Evolutionary conservation across 345 rosid species (phyloP).

Genomic region (Populus euphratica): DNA sequence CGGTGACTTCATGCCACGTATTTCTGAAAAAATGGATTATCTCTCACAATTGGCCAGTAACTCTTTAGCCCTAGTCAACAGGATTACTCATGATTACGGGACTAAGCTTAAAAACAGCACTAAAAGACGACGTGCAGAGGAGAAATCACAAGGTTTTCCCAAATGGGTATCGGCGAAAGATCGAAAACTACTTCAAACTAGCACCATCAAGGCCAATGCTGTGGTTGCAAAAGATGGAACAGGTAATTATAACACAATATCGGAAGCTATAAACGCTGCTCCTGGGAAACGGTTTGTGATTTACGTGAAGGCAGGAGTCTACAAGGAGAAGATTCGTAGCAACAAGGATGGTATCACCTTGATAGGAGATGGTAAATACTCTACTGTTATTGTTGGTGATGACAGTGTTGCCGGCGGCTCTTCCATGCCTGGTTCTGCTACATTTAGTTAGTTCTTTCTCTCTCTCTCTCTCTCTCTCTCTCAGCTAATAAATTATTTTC

Average conservation of each 20-base stretch:
- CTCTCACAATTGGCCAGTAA: conserved; percentile 55
- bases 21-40: conserved; percentile 57
- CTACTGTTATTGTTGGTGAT: conserved; percentile 50
- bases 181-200: conserved; percentile 42
- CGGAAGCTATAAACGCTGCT: conserved; percentile 65
- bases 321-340: conserved; percentile 59
- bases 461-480: neutral
- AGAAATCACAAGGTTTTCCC: conserved; percentile 31
- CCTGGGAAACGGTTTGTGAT: conserved; percentile 62
- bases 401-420: conserved; percentile 55
- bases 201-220: conserved; percentile 35
- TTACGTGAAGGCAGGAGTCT: conserved; percentile 73
- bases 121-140: conserved; percentile 4
- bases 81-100: conserved; percentile 4
- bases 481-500: no score
- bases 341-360: conserved; percentile 57
- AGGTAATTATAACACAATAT: conserved; percentile 56
- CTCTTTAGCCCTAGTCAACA: conserved; percentile 53
- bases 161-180: conserved; percentile 50
- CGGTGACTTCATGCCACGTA: conserved; percentile 17
- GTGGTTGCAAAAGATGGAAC: conserved; percentile 84
- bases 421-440: conserved; percentile 59
- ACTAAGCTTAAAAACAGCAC: neutral
- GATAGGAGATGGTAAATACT: conserved; percentile 81
- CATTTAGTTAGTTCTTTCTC: conserved; percentile 49